These are phyloP conservation scores for Penicillium sp. DNA, from an alignment of 2,329 filamentous ascomycete species.

Conservation along the genomic window DNA sequence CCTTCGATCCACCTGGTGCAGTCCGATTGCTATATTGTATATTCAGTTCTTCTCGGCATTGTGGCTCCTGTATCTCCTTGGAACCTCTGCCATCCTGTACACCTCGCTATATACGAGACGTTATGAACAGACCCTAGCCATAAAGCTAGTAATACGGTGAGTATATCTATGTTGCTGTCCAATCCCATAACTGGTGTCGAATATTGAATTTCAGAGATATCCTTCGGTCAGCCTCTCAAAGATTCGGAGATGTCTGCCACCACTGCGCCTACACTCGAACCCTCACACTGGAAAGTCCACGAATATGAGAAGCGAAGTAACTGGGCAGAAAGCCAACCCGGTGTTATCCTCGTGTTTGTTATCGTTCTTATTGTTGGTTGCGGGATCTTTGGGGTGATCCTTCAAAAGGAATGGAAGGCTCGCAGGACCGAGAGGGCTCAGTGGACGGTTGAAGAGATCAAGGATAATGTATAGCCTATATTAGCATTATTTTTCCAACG, in stretches of 20 bases:
- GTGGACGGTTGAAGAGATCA: constrained; percentile 8
- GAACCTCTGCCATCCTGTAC: not conserved
- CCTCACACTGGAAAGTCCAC: not conserved
- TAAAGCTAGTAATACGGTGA: not conserved
- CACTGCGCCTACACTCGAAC: not conserved
- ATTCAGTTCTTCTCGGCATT: no score
- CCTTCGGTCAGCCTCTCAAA: no score
- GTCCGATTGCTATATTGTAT: no score
- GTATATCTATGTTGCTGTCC: not conserved
- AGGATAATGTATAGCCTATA: not conserved
- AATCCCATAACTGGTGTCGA: not conserved
- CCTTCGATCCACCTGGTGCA: no score
- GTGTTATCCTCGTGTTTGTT: constrained; percentile 2
- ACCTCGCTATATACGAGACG: not conserved
- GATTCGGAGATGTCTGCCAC: not conserved
- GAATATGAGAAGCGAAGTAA: not conserved
- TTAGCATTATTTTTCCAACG: no score
- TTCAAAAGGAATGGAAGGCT: not conserved
- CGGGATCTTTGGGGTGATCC: not conserved
- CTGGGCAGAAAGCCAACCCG: constrained; percentile 3
- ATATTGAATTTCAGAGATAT: not conserved
- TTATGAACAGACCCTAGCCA: not conserved
- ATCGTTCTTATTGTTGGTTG: constrained; percentile 6
- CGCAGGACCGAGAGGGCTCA: constrained; percentile 2
- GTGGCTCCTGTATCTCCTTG: not conserved